These are phyloP conservation scores for Exophiala mesophila DNA, from an alignment of 2,329 filamentous ascomycete genomes.

Conservation along the genomic window DNA sequence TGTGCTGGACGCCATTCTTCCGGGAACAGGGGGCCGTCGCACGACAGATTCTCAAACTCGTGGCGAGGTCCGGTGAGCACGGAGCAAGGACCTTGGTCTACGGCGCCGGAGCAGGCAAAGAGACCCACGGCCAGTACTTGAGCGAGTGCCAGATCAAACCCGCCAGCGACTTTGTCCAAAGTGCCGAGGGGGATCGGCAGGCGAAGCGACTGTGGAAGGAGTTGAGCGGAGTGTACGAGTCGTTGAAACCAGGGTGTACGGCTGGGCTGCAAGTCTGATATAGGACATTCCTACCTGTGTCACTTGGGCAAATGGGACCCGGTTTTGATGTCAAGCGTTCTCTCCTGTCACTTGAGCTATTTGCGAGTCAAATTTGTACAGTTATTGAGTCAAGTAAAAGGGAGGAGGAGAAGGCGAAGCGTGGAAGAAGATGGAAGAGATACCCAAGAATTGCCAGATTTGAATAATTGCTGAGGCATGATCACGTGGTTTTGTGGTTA, in stretches of 20 bases:
- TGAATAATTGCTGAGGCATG: too few species aligned
- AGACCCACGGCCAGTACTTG: constrained; percentile 46
- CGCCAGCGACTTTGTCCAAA: constrained; percentile 17
- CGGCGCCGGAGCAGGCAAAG: constrained; percentile 35
- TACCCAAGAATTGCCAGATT: too few species aligned
- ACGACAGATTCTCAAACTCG: constrained; percentile 13
- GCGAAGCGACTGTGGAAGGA: constrained; percentile 14
- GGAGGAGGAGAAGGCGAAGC: too few species aligned
- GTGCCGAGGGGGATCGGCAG: constrained; percentile 15
- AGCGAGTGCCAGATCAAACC: constrained; percentile 31
- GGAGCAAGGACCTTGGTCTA: constrained; percentile 44
- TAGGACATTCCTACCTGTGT: too few species aligned
- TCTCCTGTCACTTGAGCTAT: too few species aligned
- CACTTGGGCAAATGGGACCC: too few species aligned
- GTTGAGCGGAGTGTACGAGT: constrained; percentile 13
- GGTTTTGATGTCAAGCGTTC: too few species aligned
- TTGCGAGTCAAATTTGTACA: too few species aligned
- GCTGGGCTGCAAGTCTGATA: too few species aligned
- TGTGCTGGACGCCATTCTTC: constrained; percentile 46
- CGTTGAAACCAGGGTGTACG: constrained; percentile 15
- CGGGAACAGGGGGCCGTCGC: constrained; percentile 30
- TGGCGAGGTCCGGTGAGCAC: constrained; percentile 43
- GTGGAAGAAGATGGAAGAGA: too few species aligned
- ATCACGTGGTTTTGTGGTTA: too few species aligned
- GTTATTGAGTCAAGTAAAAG: too few species aligned